Evolutionary conservation across 768 basidiomycete species (phyloP), one percentile per base, ranked within the genome.

Genomic region (Agrocybe chaxingu): DNA sequence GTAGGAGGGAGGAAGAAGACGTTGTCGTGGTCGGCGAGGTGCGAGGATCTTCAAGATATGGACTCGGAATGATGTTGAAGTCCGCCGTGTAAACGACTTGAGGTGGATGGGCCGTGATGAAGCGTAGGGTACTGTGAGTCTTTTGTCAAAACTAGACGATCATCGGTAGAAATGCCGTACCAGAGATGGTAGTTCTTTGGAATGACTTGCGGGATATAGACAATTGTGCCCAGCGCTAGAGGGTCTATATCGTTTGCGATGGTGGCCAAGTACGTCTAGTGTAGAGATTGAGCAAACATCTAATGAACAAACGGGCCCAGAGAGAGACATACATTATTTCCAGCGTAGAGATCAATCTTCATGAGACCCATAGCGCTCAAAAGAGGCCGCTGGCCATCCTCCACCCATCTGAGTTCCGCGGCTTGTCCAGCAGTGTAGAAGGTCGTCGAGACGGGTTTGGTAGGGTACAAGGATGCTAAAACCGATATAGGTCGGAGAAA

Each of bases 381-480:
- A 16, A 58, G 57, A 0, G 84, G 83, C 7, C 54, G 53, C 0
- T 40, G 60, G 5, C 64, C 60, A 39, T 81, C 76, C 36, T 85
- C 81, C 34, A 61, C 63, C 84, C 84, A 87, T 3, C 61, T 71
- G 3, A 83, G 59, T 7, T 59, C 36, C 18, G 69, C 69, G 4
- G 69, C 64, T 37, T 70, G 63, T 7, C 80, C 82, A 33, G 77
- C 70, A 30, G 61, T 58, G 53, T 75, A 75, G 2, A 73, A 68
- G 0, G 81, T 78, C 13, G 60, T 66, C 31, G 75, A 65, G 11
- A 75, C 52, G 3, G 83, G 84, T 11, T 70, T 60, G 0, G 77
- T 83, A 1, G 80, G 76, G 52, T 79, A 83, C 19, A 84, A 60
- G 6, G 70, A 70, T 24, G 70, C 74, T 10, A 53, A 42, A n/a